Evolutionary conservation across 306 rosid genomes (phyloP).

Genomic region (Pyrus bretschneideri): DNA sequence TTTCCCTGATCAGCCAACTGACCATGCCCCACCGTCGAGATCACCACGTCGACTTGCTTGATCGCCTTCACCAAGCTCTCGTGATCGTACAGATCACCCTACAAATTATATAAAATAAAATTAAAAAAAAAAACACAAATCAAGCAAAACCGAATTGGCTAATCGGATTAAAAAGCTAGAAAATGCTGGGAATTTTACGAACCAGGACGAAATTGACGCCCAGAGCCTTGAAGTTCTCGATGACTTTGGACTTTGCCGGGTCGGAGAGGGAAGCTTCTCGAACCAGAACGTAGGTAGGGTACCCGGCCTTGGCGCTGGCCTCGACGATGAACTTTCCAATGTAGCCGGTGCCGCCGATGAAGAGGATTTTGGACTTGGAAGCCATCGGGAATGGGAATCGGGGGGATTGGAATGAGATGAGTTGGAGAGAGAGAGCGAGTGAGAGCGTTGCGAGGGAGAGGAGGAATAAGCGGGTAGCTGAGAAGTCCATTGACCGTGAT

Average conservation of each 20-base stretch:
- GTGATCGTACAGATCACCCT: slow-evolving; percentile 12
- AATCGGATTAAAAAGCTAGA: not conserved
- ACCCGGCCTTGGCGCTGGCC: slow-evolving; percentile 35
- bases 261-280: slow-evolving; percentile 23
- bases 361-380: slow-evolving; percentile 25
- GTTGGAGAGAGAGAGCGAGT: not conserved
- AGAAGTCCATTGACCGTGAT: not conserved
- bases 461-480: not conserved
- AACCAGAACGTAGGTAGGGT: slow-evolving; percentile 24
- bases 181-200: not conserved
- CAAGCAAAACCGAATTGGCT: not conserved
- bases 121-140: not conserved
- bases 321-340: slow-evolving; percentile 33
- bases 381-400: slow-evolving; percentile 2
- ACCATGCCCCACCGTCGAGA: slow-evolving; percentile 25
- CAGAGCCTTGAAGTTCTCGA: slow-evolving; percentile 20
- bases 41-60: slow-evolving; percentile 37
- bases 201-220: slow-evolving; percentile 21
- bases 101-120: too few relatives aligned
- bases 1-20: slow-evolving; percentile 23
- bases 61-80: slow-evolving; percentile 30
- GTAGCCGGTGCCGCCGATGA: slow-evolving; percentile 35
- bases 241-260: slow-evolving; percentile 19
- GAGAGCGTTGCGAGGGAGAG: not conserved
- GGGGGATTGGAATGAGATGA: not conserved